Conservation (phyloP, 2,329 filamentous ascomycete species). For the Leptographium radiaticola region DNA sequence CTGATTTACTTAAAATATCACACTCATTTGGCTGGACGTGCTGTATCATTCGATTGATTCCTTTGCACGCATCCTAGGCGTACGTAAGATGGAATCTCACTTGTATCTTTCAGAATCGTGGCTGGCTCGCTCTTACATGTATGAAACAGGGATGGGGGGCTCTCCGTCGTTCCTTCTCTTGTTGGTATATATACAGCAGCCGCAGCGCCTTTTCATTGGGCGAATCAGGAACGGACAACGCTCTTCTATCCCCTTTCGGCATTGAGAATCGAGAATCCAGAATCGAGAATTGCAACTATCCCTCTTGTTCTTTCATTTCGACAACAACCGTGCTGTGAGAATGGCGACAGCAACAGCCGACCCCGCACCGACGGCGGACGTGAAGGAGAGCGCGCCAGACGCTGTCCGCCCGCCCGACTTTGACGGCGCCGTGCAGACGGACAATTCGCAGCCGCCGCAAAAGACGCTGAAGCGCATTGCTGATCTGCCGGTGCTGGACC, state of each 20-base stretch:
- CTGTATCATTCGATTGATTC: too few species aligned
- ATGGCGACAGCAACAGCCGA: background rate
- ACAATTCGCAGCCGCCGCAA: constrained; percentile 38
- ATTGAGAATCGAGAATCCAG: too few species aligned
- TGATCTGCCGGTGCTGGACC: constrained; percentile 46
- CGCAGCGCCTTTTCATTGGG: too few species aligned
- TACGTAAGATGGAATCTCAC: too few species aligned
- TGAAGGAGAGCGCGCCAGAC: background rate
- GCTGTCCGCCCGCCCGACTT: background rate
- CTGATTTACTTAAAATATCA: too few species aligned
- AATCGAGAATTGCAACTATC: too few species aligned
- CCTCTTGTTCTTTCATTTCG: too few species aligned
- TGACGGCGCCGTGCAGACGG: constrained; percentile 37
- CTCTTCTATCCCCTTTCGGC: too few species aligned
- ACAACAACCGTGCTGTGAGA: too few species aligned
- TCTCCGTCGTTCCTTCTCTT: background rate
- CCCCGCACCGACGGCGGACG: background rate
- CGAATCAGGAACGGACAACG: background rate
- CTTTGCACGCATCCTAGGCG: too few species aligned
- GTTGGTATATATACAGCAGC: background rate
- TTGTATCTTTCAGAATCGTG: too few species aligned
- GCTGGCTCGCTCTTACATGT: constrained; percentile 1
- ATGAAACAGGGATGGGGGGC: constrained; percentile 5
- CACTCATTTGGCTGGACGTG: too few species aligned
- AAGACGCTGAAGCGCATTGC: constrained; percentile 38